Evolutionary conservation across 2,329 filamentous ascomycete genomes (phyloP), one percentile per base, ranked within the genome.

Genomic region (Hypocrella siamensis): DNA sequence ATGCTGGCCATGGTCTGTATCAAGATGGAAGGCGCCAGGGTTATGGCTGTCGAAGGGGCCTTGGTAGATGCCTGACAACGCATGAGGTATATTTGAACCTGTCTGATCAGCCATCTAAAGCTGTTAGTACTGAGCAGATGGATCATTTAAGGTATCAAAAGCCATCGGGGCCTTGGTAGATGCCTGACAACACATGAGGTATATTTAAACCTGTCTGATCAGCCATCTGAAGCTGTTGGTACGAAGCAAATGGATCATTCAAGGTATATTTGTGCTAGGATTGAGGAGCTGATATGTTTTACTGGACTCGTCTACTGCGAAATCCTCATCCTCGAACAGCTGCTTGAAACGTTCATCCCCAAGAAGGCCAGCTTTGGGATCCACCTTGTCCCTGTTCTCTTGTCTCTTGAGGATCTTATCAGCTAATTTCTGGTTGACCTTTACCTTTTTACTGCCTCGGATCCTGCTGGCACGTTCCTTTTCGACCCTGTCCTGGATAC

Each of bases 381-480:
- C 73, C 31, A 71, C 61, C 35, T 63, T 60, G 21, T 62, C 63
- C 45, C 70, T 63, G 48, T 65, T 70, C 45, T 74, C 73, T 46
- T 72, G 70, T 40, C 67, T 68, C 49, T 72, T 70, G 61, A 72
- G 74, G 42, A 71, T 70, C 52, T 80, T 84, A 49, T 88, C 79
- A 37, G 80, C 80, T 40, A 81, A 56, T 41, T 70, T 78, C 48
- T 85, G 75, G 54, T 98, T 98, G 60, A 98, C 85, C 66, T 94
- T 96, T 63, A 92, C 79, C 66, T 93, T 94, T 64, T 93, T 94
- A 57, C 77, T 84, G 41, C 88, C 86, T 44, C 90, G 74, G 47
- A 98, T 96, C 42, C 90, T 73, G 52, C 78, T 92, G 48, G 90
- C 83, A n/a, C 90, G 75, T 57, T 96, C 86, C 60, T 94, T 93